Evolutionary conservation across 1,284 basidiomycete genomes (phyloP).

Genomic region (Ceratobasidium sp.): DNA sequence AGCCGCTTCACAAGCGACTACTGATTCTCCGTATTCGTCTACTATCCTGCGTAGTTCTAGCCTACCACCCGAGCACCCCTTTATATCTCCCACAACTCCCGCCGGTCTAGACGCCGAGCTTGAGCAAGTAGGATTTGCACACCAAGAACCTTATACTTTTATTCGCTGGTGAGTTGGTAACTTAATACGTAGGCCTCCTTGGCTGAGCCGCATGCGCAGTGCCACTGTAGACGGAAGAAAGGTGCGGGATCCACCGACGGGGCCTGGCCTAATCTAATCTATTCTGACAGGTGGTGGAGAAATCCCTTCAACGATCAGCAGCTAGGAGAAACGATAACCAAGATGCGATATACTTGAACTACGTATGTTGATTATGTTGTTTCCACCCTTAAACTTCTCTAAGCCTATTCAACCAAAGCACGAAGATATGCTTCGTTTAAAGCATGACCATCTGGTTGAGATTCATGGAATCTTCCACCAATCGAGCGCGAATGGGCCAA

Average conservation of each 20-base stretch:
- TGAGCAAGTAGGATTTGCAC: not conserved
- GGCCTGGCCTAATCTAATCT: not conserved
- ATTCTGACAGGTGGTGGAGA: slow-evolving; percentile 4
- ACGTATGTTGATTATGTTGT: not conserved
- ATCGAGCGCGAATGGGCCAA: not conserved
- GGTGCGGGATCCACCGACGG: not conserved
- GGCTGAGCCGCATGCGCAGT: not conserved
- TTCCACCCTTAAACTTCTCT: not conserved
- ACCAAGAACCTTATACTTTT: slow-evolving; percentile 6
- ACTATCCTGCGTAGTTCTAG: not conserved
- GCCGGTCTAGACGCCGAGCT: not conserved
- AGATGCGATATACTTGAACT: not conserved
- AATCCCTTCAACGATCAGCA: not conserved
- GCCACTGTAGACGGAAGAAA: not conserved
- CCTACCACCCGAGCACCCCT: not conserved
- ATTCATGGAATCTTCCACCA: not conserved
- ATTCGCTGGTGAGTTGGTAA: not conserved
- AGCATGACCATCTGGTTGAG: slow-evolving; percentile 19
- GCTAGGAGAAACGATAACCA: not conserved
- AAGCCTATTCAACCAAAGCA: not conserved
- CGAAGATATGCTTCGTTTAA: slow-evolving; percentile 10
- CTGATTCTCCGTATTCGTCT: slow-evolving; percentile 5
- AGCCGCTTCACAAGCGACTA: not conserved
- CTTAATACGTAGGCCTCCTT: not conserved
- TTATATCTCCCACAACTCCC: not conserved